phyloP scores from a whole-genome alignment of 2,329 filamentous ascomycete species.

The Exutisphaerella laricina region DNA sequence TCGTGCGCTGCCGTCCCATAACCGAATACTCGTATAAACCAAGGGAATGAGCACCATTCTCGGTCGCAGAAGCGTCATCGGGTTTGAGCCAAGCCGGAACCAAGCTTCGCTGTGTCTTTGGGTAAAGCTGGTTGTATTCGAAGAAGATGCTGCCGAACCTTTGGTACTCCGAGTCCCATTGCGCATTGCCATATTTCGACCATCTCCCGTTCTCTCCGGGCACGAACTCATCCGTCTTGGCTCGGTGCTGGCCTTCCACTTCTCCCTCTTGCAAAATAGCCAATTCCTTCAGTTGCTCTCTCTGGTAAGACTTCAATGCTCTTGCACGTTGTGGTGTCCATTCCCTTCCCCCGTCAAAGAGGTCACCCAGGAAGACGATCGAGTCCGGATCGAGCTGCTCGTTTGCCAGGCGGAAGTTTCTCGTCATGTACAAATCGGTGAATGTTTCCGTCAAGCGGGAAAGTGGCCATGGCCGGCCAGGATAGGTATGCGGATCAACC shows the following conservation, averaged over 20 bases:
- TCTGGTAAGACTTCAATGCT: constrained; percentile 19
- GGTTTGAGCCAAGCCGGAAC: constrained; percentile 22
- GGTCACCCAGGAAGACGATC: constrained; percentile 83
- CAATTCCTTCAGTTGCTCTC: constrained; percentile 20
- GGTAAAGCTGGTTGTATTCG: constrained; percentile 33
- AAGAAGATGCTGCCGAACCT: constrained; percentile 86
- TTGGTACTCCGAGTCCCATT: constrained; percentile 80
- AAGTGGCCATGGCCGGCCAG: constrained; percentile 71
- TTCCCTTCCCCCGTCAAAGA: constrained; percentile 93
- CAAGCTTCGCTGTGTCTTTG: constrained; percentile 17
- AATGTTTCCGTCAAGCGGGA: constrained; percentile 61
- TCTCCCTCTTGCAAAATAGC: constrained; percentile 14
- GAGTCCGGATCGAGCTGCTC: constrained; percentile 73
- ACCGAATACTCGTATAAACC: constrained; percentile 51
- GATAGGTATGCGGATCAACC: constrained; percentile 92
- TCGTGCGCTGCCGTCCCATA: constrained; percentile 62
- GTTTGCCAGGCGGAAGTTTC: constrained; percentile 76
- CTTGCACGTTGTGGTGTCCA: constrained; percentile 64
- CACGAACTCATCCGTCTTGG: constrained; percentile 23
- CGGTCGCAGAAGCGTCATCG: constrained; percentile 19
- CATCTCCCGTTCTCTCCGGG: constrained; percentile 40
- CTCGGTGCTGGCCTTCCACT: constrained; percentile 22
- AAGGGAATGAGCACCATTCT: constrained; percentile 51
- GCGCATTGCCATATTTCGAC: constrained; percentile 69
- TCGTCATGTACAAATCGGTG: constrained; percentile 84